Evolutionary conservation across 371 early-diverging fungal species (phyloP).

Genomic region (Mucor indicus): DNA sequence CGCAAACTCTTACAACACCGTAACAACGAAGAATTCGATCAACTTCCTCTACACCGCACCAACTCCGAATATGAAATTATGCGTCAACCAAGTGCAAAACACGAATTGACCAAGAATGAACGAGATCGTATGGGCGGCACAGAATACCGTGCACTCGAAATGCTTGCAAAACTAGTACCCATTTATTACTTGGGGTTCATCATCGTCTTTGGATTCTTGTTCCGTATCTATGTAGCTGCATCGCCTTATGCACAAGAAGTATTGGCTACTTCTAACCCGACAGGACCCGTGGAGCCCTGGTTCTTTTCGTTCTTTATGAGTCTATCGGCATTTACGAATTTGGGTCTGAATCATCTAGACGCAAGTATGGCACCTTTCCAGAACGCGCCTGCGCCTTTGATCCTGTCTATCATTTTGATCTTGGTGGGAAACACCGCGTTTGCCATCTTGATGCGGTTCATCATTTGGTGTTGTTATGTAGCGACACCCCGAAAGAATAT

Average conservation of each 20-base stretch:
- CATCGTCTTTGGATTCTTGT: conserved; percentile 23
- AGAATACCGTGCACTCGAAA: conserved; percentile 38
- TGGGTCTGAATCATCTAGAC: conserved; percentile 39
- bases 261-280: conserved; percentile 26
- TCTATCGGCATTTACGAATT: conserved; percentile 38
- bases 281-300: conserved; percentile 37
- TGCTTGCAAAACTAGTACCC: conserved; percentile 28
- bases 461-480: conserved; percentile 36
- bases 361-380: conserved; percentile 45
- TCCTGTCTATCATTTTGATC: conserved; percentile 33
- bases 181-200: conserved; percentile 25
- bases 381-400: conserved; percentile 34
- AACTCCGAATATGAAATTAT: conserved; percentile 24
- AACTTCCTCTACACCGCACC: conserved; percentile 6
- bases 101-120: conserved; percentile 28
- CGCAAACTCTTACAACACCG: conserved; percentile 5
- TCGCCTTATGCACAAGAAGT: conserved; percentile 28
- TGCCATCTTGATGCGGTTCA: conserved; percentile 39
- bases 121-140: conserved; percentile 37
- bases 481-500: conserved; percentile 25
- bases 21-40: not conserved
- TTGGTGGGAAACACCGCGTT: conserved; percentile 44
- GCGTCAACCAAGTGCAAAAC: conserved; percentile 19
- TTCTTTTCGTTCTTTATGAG: conserved; percentile 42
- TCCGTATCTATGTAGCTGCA: conserved; percentile 35